Percentiles rank a stretch among this genome's conserved stretches.
Evolutionary conservation across 352 stramenopile species (phyloP).

Genomic region (Globisporangium rhizosaccharum): DNA sequence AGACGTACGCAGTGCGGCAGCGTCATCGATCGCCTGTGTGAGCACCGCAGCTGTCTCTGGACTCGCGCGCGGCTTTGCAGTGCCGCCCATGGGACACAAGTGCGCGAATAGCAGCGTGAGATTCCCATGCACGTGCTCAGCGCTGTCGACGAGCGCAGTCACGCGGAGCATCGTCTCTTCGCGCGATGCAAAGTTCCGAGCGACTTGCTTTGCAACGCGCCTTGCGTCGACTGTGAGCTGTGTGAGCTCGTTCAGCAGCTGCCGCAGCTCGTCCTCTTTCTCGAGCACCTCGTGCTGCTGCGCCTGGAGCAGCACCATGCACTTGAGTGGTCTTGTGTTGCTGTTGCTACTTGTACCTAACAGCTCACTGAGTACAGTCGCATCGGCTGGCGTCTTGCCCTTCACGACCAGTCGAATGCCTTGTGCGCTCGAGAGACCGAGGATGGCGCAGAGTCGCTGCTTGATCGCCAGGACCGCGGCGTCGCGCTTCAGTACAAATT

Average conservation of each 20-base stretch:
- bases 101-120: conserved; percentile 47
- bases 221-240: conserved; percentile 24
- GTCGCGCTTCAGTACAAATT: conserved; percentile 35
- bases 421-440: conserved; percentile 27
- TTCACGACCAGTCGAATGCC: conserved; percentile 58
- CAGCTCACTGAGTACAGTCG: conserved; percentile 16
- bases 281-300: conserved; percentile 58
- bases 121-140: conserved; percentile 30
- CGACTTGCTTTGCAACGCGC: conserved; percentile 38
- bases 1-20: conserved; percentile 14
- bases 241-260: conserved; percentile 59
- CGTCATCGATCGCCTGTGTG: conserved; percentile 23
- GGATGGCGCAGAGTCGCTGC: conserved; percentile 31
- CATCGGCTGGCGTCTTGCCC: conserved; percentile 48
- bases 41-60: conserved; percentile 22
- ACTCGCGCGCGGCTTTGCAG: conserved; percentile 9
- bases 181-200: conserved; percentile 38
- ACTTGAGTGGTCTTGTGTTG: conserved; percentile 40
- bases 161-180: conserved; percentile 51
- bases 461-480: conserved; percentile 39
- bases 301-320: conserved; percentile 59
- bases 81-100: conserved; percentile 12
- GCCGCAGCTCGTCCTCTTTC: conserved; percentile 56
- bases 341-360: conserved; percentile 11
- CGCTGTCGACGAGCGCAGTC: conserved; percentile 31